phyloP scores from a whole-genome alignment of 1,284 basidiomycete genomes.

The Hortiboletus rubellus region DNA sequence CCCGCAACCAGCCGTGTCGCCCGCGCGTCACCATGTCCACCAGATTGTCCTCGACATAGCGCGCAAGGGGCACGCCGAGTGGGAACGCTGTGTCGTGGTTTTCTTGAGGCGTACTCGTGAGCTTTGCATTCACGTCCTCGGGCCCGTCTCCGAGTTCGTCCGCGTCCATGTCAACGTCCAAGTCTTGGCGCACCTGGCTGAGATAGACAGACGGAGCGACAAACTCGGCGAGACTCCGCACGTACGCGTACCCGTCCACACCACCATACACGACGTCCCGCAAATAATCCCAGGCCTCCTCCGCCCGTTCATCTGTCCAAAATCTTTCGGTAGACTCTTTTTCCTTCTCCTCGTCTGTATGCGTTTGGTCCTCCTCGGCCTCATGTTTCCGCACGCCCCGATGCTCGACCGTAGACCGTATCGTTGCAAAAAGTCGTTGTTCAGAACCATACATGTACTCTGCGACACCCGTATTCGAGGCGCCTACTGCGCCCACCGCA shows the following conservation, averaged over 20 bases:
- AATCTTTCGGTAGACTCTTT: conserved; percentile 34
- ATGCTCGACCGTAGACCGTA: conserved; percentile 31
- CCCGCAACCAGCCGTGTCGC: conserved; percentile 42
- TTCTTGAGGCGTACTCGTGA: background rate
- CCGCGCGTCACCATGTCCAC: conserved; percentile 65
- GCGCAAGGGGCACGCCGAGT: conserved; percentile 50
- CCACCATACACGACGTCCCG: conserved; percentile 74
- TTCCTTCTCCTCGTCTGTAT: conserved; percentile 5
- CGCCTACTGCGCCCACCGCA: background rate
- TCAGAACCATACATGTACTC: conserved; percentile 35
- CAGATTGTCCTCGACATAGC: conserved; percentile 58
- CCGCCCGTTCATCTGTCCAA: conserved; percentile 49
- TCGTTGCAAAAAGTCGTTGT: conserved; percentile 39
- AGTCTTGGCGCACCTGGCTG: background rate
- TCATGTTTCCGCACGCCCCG: conserved; percentile 20
- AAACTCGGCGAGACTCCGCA: conserved; percentile 73
- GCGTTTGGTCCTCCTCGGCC: background rate
- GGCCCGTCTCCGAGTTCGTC: background rate
- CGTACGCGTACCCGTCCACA: conserved; percentile 68
- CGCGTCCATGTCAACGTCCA: background rate
- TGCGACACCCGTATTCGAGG: background rate
- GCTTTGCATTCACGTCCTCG: background rate
- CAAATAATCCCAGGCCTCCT: conserved; percentile 61
- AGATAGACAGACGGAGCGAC: conserved; percentile 33
- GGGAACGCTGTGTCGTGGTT: conserved; percentile 6